Conservation (phyloP, 1,284 basidiomycete species). For the Vanrija sp. region DNA sequence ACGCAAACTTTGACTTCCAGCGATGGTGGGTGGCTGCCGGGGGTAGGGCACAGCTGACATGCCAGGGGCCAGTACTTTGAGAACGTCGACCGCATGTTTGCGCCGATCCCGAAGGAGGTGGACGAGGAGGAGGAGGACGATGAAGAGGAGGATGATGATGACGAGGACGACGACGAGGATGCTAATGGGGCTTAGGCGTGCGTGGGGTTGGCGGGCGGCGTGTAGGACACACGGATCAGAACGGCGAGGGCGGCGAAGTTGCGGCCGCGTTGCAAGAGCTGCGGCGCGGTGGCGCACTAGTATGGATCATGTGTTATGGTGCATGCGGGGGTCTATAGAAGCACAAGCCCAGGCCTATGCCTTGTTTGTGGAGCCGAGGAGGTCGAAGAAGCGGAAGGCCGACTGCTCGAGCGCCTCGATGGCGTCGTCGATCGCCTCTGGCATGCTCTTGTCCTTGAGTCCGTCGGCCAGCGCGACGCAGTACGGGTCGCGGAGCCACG, state of each 20-base stretch:
- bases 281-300: too few relatives aligned
- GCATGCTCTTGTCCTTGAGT: conserved; percentile 39
- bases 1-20: conserved; percentile 79
- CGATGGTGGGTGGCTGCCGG: conserved; percentile 22
- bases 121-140: background rate
- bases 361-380: conserved; percentile 43
- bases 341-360: too few relatives aligned
- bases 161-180: background rate
- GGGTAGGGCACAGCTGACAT: background rate
- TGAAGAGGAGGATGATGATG: background rate
- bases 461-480: conserved; percentile 31
- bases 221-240: too few relatives aligned
- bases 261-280: too few relatives aligned
- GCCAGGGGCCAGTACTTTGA: conserved; percentile 20
- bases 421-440: conserved; percentile 45
- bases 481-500: conserved; percentile 48
- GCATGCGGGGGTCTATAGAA: too few relatives aligned
- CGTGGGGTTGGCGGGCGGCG: background rate
- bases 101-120: background rate
- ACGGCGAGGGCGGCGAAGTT: too few relatives aligned
- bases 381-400: conserved; percentile 39
- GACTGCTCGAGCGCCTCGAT: conserved; percentile 40
- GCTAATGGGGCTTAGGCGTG: background rate
- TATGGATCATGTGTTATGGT: too few relatives aligned
- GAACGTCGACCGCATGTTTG: conserved; percentile 13